Percentiles rank a stretch among this genome's conserved stretches.
Conservation (phyloP, 1,284 basidiomycete genomes). For the Flammula alnicola region DNA sequence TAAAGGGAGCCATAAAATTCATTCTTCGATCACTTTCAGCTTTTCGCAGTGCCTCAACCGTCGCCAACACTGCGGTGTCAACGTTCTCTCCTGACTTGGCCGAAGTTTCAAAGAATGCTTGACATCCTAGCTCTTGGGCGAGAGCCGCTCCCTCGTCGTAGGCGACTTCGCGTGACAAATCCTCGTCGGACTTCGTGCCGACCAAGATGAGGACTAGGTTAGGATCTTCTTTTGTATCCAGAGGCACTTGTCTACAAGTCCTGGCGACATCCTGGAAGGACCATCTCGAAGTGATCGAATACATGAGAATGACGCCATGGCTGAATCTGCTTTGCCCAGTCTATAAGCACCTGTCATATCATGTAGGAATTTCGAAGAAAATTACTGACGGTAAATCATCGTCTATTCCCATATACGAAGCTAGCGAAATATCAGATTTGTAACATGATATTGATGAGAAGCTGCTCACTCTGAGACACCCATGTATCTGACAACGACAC, state of each 20-base stretch:
- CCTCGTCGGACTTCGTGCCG: conserved; percentile 31
- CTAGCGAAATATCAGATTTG: neutral
- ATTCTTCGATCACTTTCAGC: conserved; percentile 9
- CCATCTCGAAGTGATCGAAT: conserved; percentile 29
- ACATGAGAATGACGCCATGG: conserved; percentile 35
- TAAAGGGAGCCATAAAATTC: conserved; percentile 14
- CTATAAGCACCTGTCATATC: neutral
- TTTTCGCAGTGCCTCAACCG: conserved; percentile 19
- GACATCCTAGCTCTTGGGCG: conserved; percentile 29
- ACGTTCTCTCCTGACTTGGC: conserved; percentile 29
- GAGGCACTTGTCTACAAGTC: conserved; percentile 29
- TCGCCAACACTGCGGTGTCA: conserved; percentile 21
- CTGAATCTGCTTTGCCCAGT: conserved; percentile 18
- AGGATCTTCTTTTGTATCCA: conserved; percentile 20
- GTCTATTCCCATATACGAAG: conserved; percentile 21
- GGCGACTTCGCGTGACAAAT: conserved; percentile 26
- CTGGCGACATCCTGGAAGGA: conserved; percentile 32
- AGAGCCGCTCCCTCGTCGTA: conserved; percentile 26
- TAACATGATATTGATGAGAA: neutral
- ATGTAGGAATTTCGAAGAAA: too few relatives aligned
- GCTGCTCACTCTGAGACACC: conserved; percentile 24
- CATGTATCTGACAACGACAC: conserved; percentile 22
- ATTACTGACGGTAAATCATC: conserved; percentile 27
- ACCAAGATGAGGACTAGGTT: conserved; percentile 29
- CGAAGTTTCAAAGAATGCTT: conserved; percentile 29